Base-by-base conservation (phyloP, 192 early-diverging fungal genomes). In the Backusella sp. region DNA sequence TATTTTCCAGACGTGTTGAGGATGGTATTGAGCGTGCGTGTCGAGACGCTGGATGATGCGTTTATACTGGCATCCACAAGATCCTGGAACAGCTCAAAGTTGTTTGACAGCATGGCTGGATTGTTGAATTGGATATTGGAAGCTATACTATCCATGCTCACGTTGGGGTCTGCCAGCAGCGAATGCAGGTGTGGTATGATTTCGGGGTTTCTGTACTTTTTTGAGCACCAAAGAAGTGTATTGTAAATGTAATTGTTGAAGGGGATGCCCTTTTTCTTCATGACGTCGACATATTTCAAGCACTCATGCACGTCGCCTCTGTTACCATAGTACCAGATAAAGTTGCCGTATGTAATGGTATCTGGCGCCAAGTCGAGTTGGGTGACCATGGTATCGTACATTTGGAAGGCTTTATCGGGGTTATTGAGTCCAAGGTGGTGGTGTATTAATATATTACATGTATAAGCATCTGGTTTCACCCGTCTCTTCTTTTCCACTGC, bases 401-500 rank as follows among this genome's bases (percentile, higher is more conserved):
- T 44, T 35, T 34, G 11, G 15, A 74, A 73, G 9, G 73, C 77
- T 42, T 73, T 21, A 34, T 66, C 36, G 14, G 67, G n/a, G 3
- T 79, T 12, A 21, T 66, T 9, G 1, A 70, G 37, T 26, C 44
- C 8, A 4, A 79, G 66, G 6, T 68, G 34, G 17, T 79, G 44
- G 14, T 74, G 41, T 17, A 79, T 73, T 9, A 79, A 67, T 14
- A 59, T 74, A 65, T 79, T 79, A 46, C 65, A 79, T 3, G 77
- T 79, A 17, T 68, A 56, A 15, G 15, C 30, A 39, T 79, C 68
- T 23, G 77, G 77, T 9, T 14, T 41, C 44, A 68, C 34, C 1
- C 17, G 37, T 28, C 19, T 36, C 41, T n/a, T 49, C 6, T 76
- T 28, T 14, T 56, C 46, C 53, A 34, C 6, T 2, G 23, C 19